These are phyloP conservation scores for Trypanosoma cruzi DNA, from an alignment of 208 protist genomes.

Conservation along the genomic window DNA sequence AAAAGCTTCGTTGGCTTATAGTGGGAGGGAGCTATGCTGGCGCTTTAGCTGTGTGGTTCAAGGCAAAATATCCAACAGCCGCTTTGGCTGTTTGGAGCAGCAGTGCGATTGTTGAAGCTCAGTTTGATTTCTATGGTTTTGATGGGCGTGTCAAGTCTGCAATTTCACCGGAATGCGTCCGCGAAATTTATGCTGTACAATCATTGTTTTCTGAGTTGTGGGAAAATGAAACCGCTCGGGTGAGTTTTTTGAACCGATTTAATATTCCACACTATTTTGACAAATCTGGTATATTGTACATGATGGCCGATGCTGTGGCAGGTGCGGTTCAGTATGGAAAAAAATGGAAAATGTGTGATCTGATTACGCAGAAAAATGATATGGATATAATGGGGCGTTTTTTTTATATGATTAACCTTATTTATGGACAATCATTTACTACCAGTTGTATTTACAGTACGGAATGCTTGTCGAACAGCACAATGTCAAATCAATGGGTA, in stretches of 20 bases:
- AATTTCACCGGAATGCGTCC: slow-evolving; percentile 25
- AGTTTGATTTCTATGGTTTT: slow-evolving; percentile 43
- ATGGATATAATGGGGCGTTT: slow-evolving; percentile 19
- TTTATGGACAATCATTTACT: slow-evolving; percentile 36
- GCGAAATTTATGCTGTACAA: slow-evolving; percentile 23
- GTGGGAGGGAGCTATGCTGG: slow-evolving; percentile 50
- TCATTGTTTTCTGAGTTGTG: slow-evolving; percentile 23
- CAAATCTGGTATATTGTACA: slow-evolving; percentile 32
- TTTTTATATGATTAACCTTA: slow-evolving; percentile 20
- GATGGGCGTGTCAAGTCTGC: slow-evolving; percentile 38
- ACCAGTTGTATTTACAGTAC: slow-evolving; percentile 43
- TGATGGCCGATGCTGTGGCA: slow-evolving; percentile 42
- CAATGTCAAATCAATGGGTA: slow-evolving; percentile 31
- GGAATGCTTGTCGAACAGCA: slow-evolving; percentile 34
- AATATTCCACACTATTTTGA: slow-evolving; percentile 35
- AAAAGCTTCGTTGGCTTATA: slow-evolving; percentile 37
- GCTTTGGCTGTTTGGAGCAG: slow-evolving; percentile 42
- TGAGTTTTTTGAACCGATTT: slow-evolving; percentile 21
- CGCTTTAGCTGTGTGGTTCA: slow-evolving; percentile 41
- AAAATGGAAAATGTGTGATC: slow-evolving; percentile 35
- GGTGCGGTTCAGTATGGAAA: slow-evolving; percentile 48
- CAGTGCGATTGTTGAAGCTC: slow-evolving; percentile 44
- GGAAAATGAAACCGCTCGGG: slow-evolving; percentile 18
- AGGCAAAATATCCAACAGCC: slow-evolving; percentile 37
- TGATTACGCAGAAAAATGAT: slow-evolving; percentile 19